Evolutionary conservation across 306 rosid species (phyloP), one percentile per base, ranked within the genome.

Genomic region (Cicer chorassanicum): DNA sequence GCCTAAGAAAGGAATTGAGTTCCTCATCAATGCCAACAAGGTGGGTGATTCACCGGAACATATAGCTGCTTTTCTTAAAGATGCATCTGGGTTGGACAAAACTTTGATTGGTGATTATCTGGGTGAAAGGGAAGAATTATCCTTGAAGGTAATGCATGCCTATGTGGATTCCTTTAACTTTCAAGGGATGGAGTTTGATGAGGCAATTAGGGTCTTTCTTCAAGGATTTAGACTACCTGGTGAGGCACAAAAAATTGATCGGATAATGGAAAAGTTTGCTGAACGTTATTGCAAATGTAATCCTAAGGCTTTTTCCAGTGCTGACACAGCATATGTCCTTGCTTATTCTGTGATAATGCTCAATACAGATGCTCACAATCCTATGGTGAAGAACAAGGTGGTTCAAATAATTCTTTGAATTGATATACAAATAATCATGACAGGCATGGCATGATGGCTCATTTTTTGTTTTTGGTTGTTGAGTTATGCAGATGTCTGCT

Each of bases 281-380:
- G 99, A 95, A 83, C 89, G 93, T 24, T 95, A 90, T 80, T 95
- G 97, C 86, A 95, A 92, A 78, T 95, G 99, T 81, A 95, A 95
- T 73, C 88, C 93, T 29, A 92, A 85, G 88, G 91, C 69, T 83
- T 95, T 95, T 78, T 92, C 84, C 76, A 95, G 99, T 89, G 97
- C 99, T 75, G 99, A 95, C 84, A 95, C 99, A 2, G 99, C 96
- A 46, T 95, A 95, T 84, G 99, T 95, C 75, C 99, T 95, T 78
- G 99, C 97, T 55, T 95, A 90, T 82, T 95, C 99, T 3, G 99
- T 95, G 59, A 95, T 95, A 87, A 0, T 95, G 98, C 99, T 95
- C 39, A 95, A 95, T 80, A 95, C 99, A 4, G 99, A 92, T 85
- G 92, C 98, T 62, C 99, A 95, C 85, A 95, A 90, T 77, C 92